Base-by-base conservation (phyloP, 2,329 filamentous ascomycete genomes). In the Diaporthe batatas region DNA sequence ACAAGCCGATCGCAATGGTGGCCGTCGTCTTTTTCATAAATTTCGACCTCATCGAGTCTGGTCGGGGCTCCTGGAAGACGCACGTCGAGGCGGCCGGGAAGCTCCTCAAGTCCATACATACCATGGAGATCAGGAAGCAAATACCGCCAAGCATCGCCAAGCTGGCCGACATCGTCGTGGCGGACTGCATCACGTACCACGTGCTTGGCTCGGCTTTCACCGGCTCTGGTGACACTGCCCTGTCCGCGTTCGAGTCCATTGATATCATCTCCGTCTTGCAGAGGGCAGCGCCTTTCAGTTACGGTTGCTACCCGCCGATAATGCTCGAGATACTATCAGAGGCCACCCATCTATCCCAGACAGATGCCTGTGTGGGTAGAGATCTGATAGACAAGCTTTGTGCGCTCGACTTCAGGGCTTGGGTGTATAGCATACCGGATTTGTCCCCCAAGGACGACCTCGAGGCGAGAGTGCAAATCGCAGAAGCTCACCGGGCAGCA, bases 21-120 rank as follows among this genome's bases (percentile, higher is more conserved):
- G 83, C 86, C 0, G 84, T 85, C 3, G 79, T 87, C 23, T 87
- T 87, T 77, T 84, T 87, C 75, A 81, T 88, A 79, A 86, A 87
- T 74, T 80, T 87, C 65, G 84, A 88, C 78, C 79, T 87, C 62
- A 85, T 87, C 67, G 75, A 76, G 64, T 74, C 75, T 49, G 73
- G 75, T 32, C 75, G 74, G 39, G 76, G 75, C 68, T 75, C 73
- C n/a, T 75, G 71, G 71, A 75, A 70, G 69, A 71, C 53, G 18
- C 86, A 87, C 72, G 80, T 87, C 29, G 82, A 86, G 67, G 86
- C 84, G 2, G 85, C 85, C 2, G 82, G 81, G 4, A 80, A 79
- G 32, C 84, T 87, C 55, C 84, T 87, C 79, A 79, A 80, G 25
- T 77, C 84, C 14, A 76, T 87, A 4, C 80, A 82, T 34, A 62